Evolutionary conservation across 768 basidiomycete species (phyloP).

Genomic region (Rhodotorula diobovata): DNA sequence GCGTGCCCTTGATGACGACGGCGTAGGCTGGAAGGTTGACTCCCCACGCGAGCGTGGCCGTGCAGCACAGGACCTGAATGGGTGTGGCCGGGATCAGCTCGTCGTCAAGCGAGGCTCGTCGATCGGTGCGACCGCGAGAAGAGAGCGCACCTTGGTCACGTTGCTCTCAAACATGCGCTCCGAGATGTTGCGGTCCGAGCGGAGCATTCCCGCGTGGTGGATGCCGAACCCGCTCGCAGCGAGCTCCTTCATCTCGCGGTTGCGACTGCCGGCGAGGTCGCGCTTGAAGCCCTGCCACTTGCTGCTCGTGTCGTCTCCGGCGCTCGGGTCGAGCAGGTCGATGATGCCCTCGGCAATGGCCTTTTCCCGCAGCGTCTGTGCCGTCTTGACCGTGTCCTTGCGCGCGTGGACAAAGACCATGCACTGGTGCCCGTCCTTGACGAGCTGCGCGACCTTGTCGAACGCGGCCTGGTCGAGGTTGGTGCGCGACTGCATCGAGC

Average conservation of each 20-base stretch:
- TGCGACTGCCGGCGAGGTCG: slow-evolving; percentile 72
- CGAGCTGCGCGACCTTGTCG: slow-evolving; percentile 77
- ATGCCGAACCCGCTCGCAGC: slow-evolving; percentile 92
- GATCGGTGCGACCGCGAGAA: too few species aligned
- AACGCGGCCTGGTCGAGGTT: slow-evolving; percentile 85
- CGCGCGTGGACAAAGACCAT: slow-evolving; percentile 99
- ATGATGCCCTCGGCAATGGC: slow-evolving; percentile 61
- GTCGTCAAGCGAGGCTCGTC: neutral
- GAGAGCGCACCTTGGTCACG: slow-evolving; percentile 70
- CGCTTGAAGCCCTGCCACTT: slow-evolving; percentile 70
- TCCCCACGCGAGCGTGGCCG: slow-evolving; percentile 97
- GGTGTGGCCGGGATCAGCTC: neutral
- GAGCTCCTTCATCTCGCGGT: slow-evolving; percentile 93
- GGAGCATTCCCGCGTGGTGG: slow-evolving; percentile 96
- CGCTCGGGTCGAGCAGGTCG: slow-evolving; percentile 69
- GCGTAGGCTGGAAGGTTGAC: slow-evolving; percentile 98
- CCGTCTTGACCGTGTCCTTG: slow-evolving; percentile 94
- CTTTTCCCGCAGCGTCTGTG: slow-evolving; percentile 70
- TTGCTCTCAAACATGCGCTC: slow-evolving; percentile 86
- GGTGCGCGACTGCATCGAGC: slow-evolving; percentile 65
- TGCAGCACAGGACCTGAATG: slow-evolving; percentile 89
- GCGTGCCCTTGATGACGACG: slow-evolving; percentile 74
- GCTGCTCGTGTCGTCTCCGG: slow-evolving; percentile 5
- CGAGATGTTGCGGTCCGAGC: slow-evolving; percentile 89
- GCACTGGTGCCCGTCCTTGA: slow-evolving; percentile 89